A percentile compares a stretch with the other conserved stretches of the same genome.
These are phyloP conservation scores for Fusarium armeniacum DNA, from an alignment of 2,329 filamentous ascomycete genomes.

Conservation along the genomic window DNA sequence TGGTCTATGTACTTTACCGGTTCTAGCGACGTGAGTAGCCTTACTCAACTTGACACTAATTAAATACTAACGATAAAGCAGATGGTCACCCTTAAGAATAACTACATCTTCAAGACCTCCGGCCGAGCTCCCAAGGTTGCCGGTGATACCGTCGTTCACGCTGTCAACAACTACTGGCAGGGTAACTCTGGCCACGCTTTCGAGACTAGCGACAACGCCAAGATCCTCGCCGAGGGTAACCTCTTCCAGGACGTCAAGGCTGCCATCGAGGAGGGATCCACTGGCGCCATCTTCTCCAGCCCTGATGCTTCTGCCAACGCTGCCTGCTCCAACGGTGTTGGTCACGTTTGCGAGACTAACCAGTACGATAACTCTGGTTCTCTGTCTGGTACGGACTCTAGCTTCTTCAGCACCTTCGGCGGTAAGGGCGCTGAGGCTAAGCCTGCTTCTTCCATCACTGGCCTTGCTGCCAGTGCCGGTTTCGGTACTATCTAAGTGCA, in stretches of 20 bases:
- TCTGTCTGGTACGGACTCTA: constrained; percentile 59
- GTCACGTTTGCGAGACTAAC: constrained; percentile 66
- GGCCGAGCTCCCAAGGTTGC: constrained; percentile 71
- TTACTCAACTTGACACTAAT: accelerated
- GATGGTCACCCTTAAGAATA: constrained; percentile 68
- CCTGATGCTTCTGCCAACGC: constrained; percentile 54
- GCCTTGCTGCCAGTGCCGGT: constrained; percentile 59
- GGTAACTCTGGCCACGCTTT: constrained; percentile 69
- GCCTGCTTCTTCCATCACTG: constrained; percentile 53
- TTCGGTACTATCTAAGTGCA: constrained; percentile 59
- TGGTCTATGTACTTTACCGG: constrained; percentile 71
- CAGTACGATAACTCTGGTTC: constrained; percentile 58
- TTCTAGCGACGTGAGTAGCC: constrained; percentile 58
- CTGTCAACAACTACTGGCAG: constrained; percentile 74
- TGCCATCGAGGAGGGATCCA: constrained; percentile 54
- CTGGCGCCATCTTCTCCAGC: constrained; percentile 54
- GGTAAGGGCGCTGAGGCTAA: constrained; percentile 65
- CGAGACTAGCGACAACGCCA: constrained; percentile 60
- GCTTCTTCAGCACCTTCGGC: constrained; percentile 64
- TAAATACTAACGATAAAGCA: background rate
- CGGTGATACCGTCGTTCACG: constrained; percentile 69
- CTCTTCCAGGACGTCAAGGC: constrained; percentile 68
- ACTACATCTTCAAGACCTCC: constrained; percentile 71
- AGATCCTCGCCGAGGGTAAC: constrained; percentile 69
- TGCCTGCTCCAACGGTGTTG: constrained; percentile 61